Evolutionary conservation across 1,284 basidiomycete species (phyloP), one percentile per base, ranked within the genome.

Genomic region (Wallemia hederae): DNA sequence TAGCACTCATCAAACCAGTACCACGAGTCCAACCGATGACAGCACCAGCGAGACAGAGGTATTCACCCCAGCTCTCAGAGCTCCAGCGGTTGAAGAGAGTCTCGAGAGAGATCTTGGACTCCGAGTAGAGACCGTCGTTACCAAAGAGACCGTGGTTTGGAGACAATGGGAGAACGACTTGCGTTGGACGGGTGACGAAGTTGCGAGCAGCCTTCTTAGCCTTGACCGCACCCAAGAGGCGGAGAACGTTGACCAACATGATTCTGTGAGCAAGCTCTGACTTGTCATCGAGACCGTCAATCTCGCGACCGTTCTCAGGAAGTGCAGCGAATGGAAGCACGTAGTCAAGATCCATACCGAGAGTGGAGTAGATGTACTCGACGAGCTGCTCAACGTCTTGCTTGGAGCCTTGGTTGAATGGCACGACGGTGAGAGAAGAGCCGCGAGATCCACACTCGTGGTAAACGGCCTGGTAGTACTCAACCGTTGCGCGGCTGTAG

Each of bases 21-120:
- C 92, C 92, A 66, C 90, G 86, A 61, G 89, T 94, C 89, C 90
- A 94, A 59, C 91, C 92, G 66, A 98, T 98, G 66, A 98, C 91
- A 59, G 92, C 92, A 65, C 94, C 92, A 55, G 91, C 90, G 63
- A 98, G 79, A 73, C 91, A 96, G 59, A 98, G 78, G 72, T 98
- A 98, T 74, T 97, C 90, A 64, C 91, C 91, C 94, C 92, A 98
- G 69, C 87, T 89, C 72, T 97, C 90, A n/a, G 90, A 90, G 62
- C 76, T 81, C 92, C 92, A 97, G 61, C 92, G 81, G 72, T 94
- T 88, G 81, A 97, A 97, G 31, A 98, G 76, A 0, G 92, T 97
- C 74, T 97, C 92, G 63, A 98, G 77, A 26, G 90, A 89, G 65
- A 98, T 91, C 80, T 98, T 98, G 39, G 89, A 94, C 73, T 98